Conservation (phyloP, 495 filamentous ascomycete genomes). For the Letharia columbiana region DNA sequence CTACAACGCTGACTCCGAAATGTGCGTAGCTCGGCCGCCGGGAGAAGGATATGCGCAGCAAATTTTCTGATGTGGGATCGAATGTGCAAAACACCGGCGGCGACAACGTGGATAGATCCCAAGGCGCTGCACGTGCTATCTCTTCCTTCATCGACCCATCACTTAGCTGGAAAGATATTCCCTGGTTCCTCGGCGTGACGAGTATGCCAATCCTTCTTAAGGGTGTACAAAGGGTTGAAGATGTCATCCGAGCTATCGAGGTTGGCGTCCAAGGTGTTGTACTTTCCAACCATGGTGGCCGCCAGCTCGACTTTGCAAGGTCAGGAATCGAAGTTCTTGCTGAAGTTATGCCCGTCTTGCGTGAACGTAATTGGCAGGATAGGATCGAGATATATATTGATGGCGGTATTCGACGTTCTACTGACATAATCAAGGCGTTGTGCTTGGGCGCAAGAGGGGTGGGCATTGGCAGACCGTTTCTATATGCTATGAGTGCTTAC, state of each 20-base stretch:
- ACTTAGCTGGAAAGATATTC: constrained; percentile 87
- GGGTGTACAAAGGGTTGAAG: constrained; percentile 92
- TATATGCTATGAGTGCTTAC: constrained; percentile 94
- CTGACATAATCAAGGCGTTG: constrained; percentile 92
- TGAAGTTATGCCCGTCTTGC: constrained; percentile 91
- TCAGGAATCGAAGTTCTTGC: constrained; percentile 90
- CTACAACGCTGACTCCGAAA: not conserved
- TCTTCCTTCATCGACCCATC: constrained; percentile 91
- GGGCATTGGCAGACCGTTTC: constrained; percentile 88
- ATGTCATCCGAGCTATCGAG: constrained; percentile 80
- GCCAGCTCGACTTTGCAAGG: constrained; percentile 89
- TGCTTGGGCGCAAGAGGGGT: constrained; percentile 90
- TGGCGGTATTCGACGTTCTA: constrained; percentile 80
- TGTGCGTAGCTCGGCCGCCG: constrained; percentile 40
- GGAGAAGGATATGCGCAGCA: constrained; percentile 92
- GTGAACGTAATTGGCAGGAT: constrained; percentile 70
- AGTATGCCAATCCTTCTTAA: constrained; percentile 96
- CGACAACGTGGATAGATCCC: constrained; percentile 65
- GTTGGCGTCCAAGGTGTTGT: constrained; percentile 84
- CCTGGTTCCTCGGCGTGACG: constrained; percentile 87
- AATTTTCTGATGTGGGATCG: constrained; percentile 79
- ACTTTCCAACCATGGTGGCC: constrained; percentile 91
- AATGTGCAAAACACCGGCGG: constrained; percentile 63
- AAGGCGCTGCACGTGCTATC: constrained; percentile 88
- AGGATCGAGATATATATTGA: constrained; percentile 87